phyloP scores from a whole-genome alignment of 768 basidiomycete genomes.

The Termitomyces sp. region DNA sequence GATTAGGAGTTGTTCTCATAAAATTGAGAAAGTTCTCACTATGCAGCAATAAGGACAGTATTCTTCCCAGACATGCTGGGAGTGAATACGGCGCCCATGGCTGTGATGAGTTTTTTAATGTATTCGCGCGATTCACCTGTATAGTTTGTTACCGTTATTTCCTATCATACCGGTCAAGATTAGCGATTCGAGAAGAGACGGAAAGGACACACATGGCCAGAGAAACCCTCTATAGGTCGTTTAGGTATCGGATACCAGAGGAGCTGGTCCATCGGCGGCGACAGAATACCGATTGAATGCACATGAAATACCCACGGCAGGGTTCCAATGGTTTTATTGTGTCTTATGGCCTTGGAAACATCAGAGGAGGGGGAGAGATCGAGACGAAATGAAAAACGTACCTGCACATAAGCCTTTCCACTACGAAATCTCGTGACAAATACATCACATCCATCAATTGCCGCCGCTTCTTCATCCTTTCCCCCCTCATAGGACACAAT shows the following conservation, averaged over 20 bases:
- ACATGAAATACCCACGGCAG: slow-evolving; percentile 83
- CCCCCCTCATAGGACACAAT: slow-evolving; percentile 24
- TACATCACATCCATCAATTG: slow-evolving; percentile 55
- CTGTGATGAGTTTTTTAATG: slow-evolving; percentile 72
- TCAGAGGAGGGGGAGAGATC: not conserved
- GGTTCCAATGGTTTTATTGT: slow-evolving; percentile 63
- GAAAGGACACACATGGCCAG: slow-evolving; percentile 43
- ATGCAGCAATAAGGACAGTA: slow-evolving; percentile 79
- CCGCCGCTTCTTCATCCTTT: slow-evolving; percentile 21
- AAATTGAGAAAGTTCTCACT: slow-evolving; percentile 40
- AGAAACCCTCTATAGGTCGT: slow-evolving; percentile 52
- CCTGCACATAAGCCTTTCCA: slow-evolving; percentile 67
- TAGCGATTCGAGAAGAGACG: not conserved
- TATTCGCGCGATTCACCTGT: slow-evolving; percentile 85
- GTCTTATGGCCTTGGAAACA: slow-evolving; percentile 47
- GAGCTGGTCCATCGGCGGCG: slow-evolving; percentile 66
- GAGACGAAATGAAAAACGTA: slow-evolving; percentile 23
- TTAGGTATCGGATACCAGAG: slow-evolving; percentile 81
- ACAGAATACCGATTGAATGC: slow-evolving; percentile 52
- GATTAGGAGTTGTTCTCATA: not conserved
- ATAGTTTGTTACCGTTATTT: slow-evolving; percentile 85
- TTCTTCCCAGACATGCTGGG: slow-evolving; percentile 75
- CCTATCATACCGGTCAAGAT: slow-evolving; percentile 29
- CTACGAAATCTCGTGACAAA: slow-evolving; percentile 65
- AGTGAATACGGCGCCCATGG: slow-evolving; percentile 77